A percentile compares a stretch with the other conserved stretches of the same genome.
These are phyloP conservation scores for Diplodia seriata DNA, from an alignment of 2,329 filamentous ascomycete species.

Conservation along the genomic window DNA sequence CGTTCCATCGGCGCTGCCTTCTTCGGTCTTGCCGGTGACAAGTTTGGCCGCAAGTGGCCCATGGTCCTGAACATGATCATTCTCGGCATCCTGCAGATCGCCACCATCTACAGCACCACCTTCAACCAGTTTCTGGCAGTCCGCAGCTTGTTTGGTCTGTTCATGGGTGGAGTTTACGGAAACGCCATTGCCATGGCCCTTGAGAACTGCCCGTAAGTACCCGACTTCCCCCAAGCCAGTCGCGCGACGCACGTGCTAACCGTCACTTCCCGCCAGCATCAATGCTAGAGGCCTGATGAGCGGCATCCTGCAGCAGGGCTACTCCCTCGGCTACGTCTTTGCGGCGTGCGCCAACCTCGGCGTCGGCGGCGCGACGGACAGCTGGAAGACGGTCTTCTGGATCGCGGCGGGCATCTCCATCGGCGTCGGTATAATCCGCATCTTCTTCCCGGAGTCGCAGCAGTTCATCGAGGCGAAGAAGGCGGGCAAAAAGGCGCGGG, in stretches of 20 bases:
- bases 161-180: slow-evolving; percentile 83
- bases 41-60: slow-evolving; percentile 82
- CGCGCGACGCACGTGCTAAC: slow-evolving; percentile 34
- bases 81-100: slow-evolving; percentile 73
- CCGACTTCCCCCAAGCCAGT: background rate
- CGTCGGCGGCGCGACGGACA: slow-evolving; percentile 67
- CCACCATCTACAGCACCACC: slow-evolving; percentile 76
- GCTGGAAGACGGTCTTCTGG: slow-evolving; percentile 81
- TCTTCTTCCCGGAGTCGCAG: slow-evolving; percentile 74
- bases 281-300: slow-evolving; percentile 80
- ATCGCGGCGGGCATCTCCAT: slow-evolving; percentile 72
- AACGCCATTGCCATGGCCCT: slow-evolving; percentile 80
- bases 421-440: slow-evolving; percentile 70
- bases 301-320: slow-evolving; percentile 82
- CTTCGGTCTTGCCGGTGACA: slow-evolving; percentile 80
- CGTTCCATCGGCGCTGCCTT: slow-evolving; percentile 75
- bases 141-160: slow-evolving; percentile 74
- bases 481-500: slow-evolving; percentile 59
- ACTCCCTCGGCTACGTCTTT: slow-evolving; percentile 79
- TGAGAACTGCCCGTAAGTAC: slow-evolving; percentile 70
- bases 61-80: slow-evolving; percentile 83
- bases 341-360: slow-evolving; percentile 78
- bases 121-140: slow-evolving; percentile 79
- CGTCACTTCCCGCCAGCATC: slow-evolving; percentile 36
- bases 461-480: slow-evolving; percentile 76